Evolutionary conservation across 371 early-diverging fungal genomes (phyloP).

Genomic region (Apophysomyces ossiformis): DNA sequence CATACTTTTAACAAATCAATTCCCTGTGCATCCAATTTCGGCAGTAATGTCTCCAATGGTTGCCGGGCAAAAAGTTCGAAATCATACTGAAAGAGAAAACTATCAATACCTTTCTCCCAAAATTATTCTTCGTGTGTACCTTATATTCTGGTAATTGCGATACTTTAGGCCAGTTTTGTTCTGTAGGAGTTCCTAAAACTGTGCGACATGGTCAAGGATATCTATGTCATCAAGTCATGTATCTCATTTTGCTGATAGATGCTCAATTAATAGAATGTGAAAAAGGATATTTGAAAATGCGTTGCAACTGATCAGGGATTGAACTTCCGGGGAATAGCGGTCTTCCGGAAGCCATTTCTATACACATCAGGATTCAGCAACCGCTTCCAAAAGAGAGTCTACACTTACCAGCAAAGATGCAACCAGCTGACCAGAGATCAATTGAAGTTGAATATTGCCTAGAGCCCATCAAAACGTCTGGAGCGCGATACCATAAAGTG

Average conservation of each 20-base stretch:
- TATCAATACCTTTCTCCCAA: not conserved
- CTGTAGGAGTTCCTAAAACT: conserved; percentile 90
- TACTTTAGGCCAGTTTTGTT: conserved; percentile 90
- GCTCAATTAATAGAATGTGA: not conserved
- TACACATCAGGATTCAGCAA: conserved; percentile 22
- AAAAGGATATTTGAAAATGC: conserved; percentile 80
- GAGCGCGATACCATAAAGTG: conserved; percentile 96
- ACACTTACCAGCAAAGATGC: conserved; percentile 87
- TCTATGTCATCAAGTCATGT: not conserved
- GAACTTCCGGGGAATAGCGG: conserved; percentile 97
- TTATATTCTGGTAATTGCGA: conserved; percentile 92
- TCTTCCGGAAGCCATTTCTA: conserved; percentile 87
- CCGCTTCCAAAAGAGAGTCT: not conserved
- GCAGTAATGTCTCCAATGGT: conserved; percentile 72
- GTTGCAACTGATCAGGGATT: conserved; percentile 84
- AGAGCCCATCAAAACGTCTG: conserved; percentile 99
- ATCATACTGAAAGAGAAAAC: conserved; percentile 48
- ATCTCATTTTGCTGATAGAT: not conserved
- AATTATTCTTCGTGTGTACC: conserved; percentile 24
- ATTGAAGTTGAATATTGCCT: conserved; percentile 97
- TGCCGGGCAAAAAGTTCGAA: conserved; percentile 77
- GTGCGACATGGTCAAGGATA: conserved; percentile 29
- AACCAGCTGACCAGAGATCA: conserved; percentile 99
- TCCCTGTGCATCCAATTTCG: conserved; percentile 82
- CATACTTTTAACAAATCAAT: conserved; percentile 76